phyloP scores from a whole-genome alignment of 2,329 filamentous ascomycete species.

The Colletotrichum coccodes region DNA sequence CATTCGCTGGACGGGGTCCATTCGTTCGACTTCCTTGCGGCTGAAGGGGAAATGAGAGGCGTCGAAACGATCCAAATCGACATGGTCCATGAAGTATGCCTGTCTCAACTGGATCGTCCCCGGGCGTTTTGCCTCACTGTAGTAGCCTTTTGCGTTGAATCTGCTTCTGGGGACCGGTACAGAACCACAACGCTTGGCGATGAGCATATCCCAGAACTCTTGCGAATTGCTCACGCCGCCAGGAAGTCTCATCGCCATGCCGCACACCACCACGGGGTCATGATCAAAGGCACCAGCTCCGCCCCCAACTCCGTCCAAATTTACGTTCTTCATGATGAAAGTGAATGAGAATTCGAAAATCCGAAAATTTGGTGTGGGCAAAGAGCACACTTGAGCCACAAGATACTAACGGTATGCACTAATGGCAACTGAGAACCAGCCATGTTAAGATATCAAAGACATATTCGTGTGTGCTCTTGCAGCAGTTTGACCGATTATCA shows the following conservation, averaged over 20 bases:
- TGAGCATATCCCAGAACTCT: slow-evolving; percentile 3
- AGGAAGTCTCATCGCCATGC: slow-evolving; percentile 17
- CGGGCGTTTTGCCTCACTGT: background rate
- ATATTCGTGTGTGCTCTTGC: too few species aligned
- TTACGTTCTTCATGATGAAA: too few species aligned
- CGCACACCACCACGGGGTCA: slow-evolving; percentile 10
- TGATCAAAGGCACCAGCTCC: too few species aligned
- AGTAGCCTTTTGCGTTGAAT: background rate
- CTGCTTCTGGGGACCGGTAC: background rate
- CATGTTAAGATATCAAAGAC: too few species aligned
- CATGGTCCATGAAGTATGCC: slow-evolving; percentile 9
- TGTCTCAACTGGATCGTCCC: slow-evolving; percentile 1
- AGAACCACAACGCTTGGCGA: slow-evolving; percentile 3
- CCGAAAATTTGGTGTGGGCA: too few species aligned
- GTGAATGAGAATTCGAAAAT: too few species aligned
- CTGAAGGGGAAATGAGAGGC: background rate
- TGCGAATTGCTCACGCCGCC: slow-evolving; percentile 10
- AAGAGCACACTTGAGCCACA: too few species aligned
- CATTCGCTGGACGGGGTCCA: slow-evolving; percentile 44
- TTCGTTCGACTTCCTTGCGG: background rate
- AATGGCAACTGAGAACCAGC: too few species aligned
- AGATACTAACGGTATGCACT: too few species aligned
- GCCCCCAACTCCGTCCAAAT: too few species aligned
- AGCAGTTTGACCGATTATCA: too few species aligned
- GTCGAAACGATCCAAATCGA: slow-evolving; percentile 3